These are phyloP conservation scores for Daldinia sp. DNA, from an alignment of 2,329 filamentous ascomycete genomes.

Conservation along the genomic window DNA sequence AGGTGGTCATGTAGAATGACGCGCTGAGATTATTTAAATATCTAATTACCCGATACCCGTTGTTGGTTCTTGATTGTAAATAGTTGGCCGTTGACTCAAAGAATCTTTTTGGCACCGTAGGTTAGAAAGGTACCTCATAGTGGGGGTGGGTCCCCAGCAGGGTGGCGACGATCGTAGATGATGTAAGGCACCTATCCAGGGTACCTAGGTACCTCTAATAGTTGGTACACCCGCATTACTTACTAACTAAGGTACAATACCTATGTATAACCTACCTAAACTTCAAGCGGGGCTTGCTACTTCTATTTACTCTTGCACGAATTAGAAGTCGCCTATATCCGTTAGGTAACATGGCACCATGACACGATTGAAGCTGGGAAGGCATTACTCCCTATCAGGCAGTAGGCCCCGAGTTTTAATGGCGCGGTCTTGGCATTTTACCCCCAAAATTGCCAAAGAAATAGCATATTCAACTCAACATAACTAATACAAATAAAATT, in stretches of 20 bases:
- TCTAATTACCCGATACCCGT: no score
- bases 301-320: neutral
- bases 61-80: neutral
- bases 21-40: neutral
- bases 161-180: conserved; percentile 1
- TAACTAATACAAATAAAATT: no score
- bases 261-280: neutral
- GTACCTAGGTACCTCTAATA: neutral
- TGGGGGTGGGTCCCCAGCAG: neutral
- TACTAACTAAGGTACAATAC: neutral
- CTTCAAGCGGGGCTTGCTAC: neutral
- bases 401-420: no score
- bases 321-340: neutral
- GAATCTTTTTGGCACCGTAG: no score
- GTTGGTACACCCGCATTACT: neutral
- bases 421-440: no score
- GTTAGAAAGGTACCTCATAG: neutral
- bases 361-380: neutral
- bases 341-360: neutral
- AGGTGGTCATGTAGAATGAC: neutral
- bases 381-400: neutral
- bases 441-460: no score
- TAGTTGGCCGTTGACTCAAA: neutral
- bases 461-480: no score
- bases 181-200: neutral